Percentiles rank a stretch among this genome's conserved stretches.
phyloP scores from a whole-genome alignment of 257 asterid species.

The Solanum tacnaense region DNA sequence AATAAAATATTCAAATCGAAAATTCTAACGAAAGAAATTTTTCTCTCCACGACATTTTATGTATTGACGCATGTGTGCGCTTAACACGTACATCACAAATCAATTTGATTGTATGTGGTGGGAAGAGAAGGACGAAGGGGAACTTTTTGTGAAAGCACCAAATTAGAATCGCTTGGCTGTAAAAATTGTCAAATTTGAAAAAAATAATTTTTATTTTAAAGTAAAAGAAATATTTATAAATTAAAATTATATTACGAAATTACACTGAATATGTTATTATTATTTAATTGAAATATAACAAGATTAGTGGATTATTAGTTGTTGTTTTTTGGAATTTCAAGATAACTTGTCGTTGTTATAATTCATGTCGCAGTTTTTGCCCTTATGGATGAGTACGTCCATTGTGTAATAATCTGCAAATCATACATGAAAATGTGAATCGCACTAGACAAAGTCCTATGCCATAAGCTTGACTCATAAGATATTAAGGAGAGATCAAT shows the following conservation, averaged over 20 bases:
- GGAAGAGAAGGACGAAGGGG: not conserved
- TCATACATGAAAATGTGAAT: not conserved
- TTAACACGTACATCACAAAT: not conserved
- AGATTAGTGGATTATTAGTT: too few relatives aligned
- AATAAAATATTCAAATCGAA: fast-evolving
- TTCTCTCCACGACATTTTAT: fast-evolving
- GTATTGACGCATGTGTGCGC: not conserved
- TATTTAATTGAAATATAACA: too few relatives aligned
- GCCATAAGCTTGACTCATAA: not conserved
- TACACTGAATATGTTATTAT: fast-evolving
- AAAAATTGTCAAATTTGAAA: not conserved
- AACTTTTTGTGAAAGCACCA: not conserved
- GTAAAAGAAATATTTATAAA: not conserved
- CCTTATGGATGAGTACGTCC: not conserved
- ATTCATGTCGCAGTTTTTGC: fast-evolving
- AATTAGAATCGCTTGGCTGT: not conserved
- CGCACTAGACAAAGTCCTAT: too few relatives aligned
- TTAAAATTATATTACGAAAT: too few relatives aligned
- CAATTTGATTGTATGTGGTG: not conserved
- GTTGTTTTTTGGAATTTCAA: too few relatives aligned
- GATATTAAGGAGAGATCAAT: too few relatives aligned
- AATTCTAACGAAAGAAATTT: too few relatives aligned
- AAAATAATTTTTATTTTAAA: too few relatives aligned
- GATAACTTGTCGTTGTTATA: too few relatives aligned
- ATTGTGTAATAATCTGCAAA: too few relatives aligned